These are phyloP conservation scores for Fraxinus sp. DNA, from an alignment of 305 asterid genomes.

Conservation along the genomic window DNA sequence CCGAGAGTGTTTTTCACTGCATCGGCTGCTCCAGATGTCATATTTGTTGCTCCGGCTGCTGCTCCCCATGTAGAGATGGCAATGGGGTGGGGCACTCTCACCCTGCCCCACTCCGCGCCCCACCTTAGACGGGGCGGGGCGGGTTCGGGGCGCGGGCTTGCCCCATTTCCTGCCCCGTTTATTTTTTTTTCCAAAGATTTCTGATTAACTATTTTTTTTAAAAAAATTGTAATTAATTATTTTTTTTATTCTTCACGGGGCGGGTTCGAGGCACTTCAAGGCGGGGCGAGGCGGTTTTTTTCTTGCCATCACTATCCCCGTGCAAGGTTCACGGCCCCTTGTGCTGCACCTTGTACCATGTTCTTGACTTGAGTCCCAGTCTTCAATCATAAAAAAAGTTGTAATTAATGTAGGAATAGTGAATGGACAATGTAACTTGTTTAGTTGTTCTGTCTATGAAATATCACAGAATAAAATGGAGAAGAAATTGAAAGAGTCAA, in stretches of 20 bases:
- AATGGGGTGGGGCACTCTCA: too few species aligned
- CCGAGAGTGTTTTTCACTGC: constrained; percentile 38
- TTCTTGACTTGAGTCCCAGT: constrained; percentile 41
- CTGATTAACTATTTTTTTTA: too few species aligned
- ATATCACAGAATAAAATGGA: not conserved
- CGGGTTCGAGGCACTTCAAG: too few species aligned
- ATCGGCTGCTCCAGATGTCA: constrained; percentile 36
- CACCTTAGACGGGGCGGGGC: too few species aligned
- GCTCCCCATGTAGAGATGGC: constrained; percentile 19
- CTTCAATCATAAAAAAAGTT: constrained; percentile 14
- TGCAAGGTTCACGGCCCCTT: constrained; percentile 30
- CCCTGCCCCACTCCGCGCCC: too few species aligned
- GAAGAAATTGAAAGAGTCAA: not conserved
- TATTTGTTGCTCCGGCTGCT: constrained; percentile 35
- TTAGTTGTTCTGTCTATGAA: not conserved
- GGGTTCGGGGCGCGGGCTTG: too few species aligned
- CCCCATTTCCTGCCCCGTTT: too few species aligned
- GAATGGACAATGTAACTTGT: not conserved
- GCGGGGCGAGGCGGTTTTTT: too few species aligned
- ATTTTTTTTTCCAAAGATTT: too few species aligned
- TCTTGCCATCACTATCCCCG: not conserved
- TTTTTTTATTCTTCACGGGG: too few species aligned
- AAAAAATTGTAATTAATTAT: too few species aligned
- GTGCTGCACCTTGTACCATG: constrained; percentile 39
- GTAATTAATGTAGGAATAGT: not conserved